Base-by-base conservation (phyloP, 176 grass and related monocot species). In the Guadua angustifolia region DNA sequence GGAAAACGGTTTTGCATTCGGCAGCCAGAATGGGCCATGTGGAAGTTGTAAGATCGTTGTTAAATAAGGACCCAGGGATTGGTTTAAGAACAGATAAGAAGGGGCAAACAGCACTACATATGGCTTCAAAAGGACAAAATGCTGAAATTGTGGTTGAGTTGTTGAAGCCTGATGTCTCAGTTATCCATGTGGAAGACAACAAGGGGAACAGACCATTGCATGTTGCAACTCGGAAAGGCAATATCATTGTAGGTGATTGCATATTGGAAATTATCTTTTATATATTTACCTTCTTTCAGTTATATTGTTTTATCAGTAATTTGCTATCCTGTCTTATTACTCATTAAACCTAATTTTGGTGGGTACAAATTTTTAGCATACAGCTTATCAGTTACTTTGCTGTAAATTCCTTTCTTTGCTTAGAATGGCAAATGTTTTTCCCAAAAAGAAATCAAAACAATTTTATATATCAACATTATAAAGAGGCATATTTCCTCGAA, bases 11-110 rank as follows among this genome's bases (percentile, higher is more conserved):
- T 73, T 74, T 98, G 16, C 95, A 98, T 86, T 98, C 92, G 11
- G 92, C 95, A 75, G 92, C 92, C 66, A 98, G 92, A 93, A 93
- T 87, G 89, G 95, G 92, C 15, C 90, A 91, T 78, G 82, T 98
- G 44, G 91, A 91, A 40, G 90, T 93, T 71, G 90, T 98, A 59
- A 95, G 88, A 75, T 90, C 91, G 10, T 29, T 98, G 26, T 66
- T 98, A 79, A 91, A 82, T 81, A 90, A 91, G 61, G 95, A 98
- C 88, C 87, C 91, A 1, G 79, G 52, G 32, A 91, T 95, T 73
- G 90, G 88, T 80, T 88, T 91, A 5, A 94, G 92, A 78, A 98
- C 66, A 9, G 92, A 98, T 39, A 98, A 91, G 86, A 98, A 98
- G 79, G 92, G 92, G n/a, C 95, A 98, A 79, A 91, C 92, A 3